A percentile compares a stretch with the other conserved stretches of the same genome.
These are phyloP conservation scores for Metschnikowia kunwiensis DNA, from an alignment of 805 yeast species.

Conservation along the genomic window DNA sequence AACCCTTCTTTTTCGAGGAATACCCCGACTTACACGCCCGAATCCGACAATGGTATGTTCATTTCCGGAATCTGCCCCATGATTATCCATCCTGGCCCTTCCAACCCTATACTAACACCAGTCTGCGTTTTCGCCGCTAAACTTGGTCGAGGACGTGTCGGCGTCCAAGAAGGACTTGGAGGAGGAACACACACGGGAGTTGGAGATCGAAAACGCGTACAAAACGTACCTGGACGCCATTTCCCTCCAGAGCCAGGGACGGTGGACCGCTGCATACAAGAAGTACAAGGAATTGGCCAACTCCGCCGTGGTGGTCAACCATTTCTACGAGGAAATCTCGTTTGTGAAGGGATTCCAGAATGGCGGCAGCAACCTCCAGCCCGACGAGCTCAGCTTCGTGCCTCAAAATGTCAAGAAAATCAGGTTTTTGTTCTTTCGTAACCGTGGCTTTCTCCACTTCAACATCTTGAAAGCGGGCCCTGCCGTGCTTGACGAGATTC, in stretches of 20 bases:
- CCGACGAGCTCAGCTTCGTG: constrained; percentile 41
- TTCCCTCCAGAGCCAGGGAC: constrained; percentile 49
- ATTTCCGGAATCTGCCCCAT: background rate
- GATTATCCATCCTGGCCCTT: too few species aligned
- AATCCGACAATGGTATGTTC: background rate
- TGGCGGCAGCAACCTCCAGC: constrained; percentile 30
- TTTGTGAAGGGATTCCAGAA: constrained; percentile 39
- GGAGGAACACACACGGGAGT: constrained; percentile 87
- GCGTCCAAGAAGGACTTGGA: constrained; percentile 54
- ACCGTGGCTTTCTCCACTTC: constrained; percentile 72
- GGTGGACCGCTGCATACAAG: constrained; percentile 48
- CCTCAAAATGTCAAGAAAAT: constrained; percentile 73
- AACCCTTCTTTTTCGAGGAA: too few species aligned
- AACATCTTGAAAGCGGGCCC: constrained; percentile 28
- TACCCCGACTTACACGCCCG: too few species aligned
- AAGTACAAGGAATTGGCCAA: constrained; percentile 62
- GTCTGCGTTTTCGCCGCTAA: constrained; percentile 79
- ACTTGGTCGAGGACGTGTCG: constrained; percentile 64
- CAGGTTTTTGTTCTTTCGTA: constrained; percentile 75
- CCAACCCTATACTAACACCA: constrained; percentile 8
- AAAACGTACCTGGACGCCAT: constrained; percentile 72
- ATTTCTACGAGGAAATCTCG: constrained; percentile 39
- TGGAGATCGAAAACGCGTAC: constrained; percentile 85
- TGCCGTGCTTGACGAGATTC: constrained; percentile 11
- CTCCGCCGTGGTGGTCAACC: constrained; percentile 59